phyloP scores from a whole-genome alignment of 2,329 filamentous ascomycete genomes.

The Botrytis deweyae region DNA sequence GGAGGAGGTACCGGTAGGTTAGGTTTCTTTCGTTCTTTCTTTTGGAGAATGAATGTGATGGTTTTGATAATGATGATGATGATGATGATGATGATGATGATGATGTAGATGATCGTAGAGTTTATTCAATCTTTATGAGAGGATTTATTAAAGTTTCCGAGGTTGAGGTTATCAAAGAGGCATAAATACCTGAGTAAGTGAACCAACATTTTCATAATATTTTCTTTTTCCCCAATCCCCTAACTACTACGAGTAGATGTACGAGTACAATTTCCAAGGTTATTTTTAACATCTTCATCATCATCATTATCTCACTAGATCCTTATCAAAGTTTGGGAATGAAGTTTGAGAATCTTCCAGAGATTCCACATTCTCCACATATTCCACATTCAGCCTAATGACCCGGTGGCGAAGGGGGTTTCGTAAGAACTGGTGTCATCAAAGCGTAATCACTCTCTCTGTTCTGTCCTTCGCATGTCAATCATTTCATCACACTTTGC shows the following conservation, averaged over 20 bases:
- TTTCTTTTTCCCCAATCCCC: not conserved
- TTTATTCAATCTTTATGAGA: not conserved
- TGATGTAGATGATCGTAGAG: not conserved
- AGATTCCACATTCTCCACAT: not conserved
- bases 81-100: too few species aligned
- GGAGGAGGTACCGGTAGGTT: not conserved
- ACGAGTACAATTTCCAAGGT: not conserved
- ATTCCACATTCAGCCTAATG: not conserved
- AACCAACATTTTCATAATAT: not conserved
- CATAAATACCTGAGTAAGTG: too few species aligned
- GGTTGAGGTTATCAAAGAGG: too few species aligned
- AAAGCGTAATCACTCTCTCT: not conserved
- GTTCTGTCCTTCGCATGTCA: not conserved
- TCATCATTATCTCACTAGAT: too few species aligned
- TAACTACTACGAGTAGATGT: not conserved
- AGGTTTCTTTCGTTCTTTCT: not conserved
- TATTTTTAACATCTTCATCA: not conserved
- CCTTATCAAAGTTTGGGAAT: not conserved
- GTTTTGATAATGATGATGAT: not conserved
- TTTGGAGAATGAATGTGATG: not conserved
- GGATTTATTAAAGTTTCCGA: not conserved
- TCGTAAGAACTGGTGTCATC: constrained; percentile 6
- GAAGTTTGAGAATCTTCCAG: not conserved
- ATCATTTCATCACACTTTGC: not conserved
- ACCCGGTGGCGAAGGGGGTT: constrained; percentile 3